Evolutionary conservation across 148 eudicot genomes (phyloP).

Genomic region (Spergularia bocconei): DNA sequence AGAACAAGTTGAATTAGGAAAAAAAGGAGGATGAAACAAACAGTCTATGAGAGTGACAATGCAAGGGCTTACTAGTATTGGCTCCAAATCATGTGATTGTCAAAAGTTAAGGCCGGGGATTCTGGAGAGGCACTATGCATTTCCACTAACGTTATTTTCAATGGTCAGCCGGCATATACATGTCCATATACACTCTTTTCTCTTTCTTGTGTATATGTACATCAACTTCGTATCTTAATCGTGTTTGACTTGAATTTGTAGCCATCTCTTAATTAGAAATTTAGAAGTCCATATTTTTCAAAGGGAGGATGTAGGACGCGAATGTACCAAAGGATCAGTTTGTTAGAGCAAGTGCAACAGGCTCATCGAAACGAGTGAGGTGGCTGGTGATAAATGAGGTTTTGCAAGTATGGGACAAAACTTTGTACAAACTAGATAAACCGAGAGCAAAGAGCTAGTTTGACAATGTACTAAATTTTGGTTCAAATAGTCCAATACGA

Average conservation of each 20-base stretch:
- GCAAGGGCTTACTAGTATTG: conserved; percentile 7
- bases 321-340: too few relatives aligned
- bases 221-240: conserved; percentile 7
- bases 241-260: conserved; percentile 33
- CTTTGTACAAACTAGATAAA: not conserved
- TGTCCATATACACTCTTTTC: conserved; percentile 16
- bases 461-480: too few relatives aligned
- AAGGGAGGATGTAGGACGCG: too few relatives aligned
- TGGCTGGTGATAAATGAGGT: too few relatives aligned
- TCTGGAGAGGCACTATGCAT: not conserved
- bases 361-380: too few relatives aligned
- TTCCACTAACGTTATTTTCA: conserved; percentile 14
- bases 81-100: conserved; percentile 9
- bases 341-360: too few relatives aligned
- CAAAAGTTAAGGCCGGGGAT: conserved; percentile 28
- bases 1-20: not conserved
- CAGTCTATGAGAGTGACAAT: not conserved
- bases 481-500: too few relatives aligned
- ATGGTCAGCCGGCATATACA: conserved; percentile 8
- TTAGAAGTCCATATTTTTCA: too few relatives aligned
- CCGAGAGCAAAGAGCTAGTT: too few relatives aligned
- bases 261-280: conserved; percentile 3
- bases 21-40: too few relatives aligned
- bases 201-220: not conserved
- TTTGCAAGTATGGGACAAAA: not conserved